Conservation (phyloP, 73 alveolate genomes). For the Paramecium sonneborni region DNA sequence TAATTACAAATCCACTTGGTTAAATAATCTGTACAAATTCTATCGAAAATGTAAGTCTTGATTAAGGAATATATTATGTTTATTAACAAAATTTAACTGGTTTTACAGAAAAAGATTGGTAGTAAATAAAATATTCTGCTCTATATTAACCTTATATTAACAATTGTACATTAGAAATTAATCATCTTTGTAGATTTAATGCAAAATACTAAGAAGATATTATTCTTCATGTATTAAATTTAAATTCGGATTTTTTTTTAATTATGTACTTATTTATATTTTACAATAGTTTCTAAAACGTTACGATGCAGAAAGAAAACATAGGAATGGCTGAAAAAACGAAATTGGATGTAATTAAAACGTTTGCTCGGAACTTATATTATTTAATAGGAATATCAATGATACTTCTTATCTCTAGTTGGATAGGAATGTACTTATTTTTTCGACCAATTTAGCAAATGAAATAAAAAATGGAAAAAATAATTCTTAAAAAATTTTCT, state of each 20-base stretch:
- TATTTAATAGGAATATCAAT: neutral
- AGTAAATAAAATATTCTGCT: neutral
- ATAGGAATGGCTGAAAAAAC: neutral
- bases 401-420: neutral
- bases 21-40: neutral
- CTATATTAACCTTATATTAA: neutral
- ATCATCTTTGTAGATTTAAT: neutral
- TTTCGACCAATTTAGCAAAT: neutral
- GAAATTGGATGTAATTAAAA: neutral
- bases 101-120: neutral
- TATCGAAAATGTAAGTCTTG: neutral
- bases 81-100: neutral
- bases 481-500: neutral
- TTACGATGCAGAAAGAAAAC: neutral
- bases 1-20: neutral
- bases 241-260: neutral
- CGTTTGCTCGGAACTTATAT: neutral
- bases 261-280: neutral
- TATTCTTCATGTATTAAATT: neutral
- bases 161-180: neutral
- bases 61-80: neutral
- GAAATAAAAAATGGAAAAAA: neutral
- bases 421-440: slow-evolving; percentile 22
- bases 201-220: neutral
- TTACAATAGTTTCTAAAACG: neutral